These are phyloP conservation scores for Viola pubescens DNA, from an alignment of 441 rosid genomes.

Conservation along the genomic window DNA sequence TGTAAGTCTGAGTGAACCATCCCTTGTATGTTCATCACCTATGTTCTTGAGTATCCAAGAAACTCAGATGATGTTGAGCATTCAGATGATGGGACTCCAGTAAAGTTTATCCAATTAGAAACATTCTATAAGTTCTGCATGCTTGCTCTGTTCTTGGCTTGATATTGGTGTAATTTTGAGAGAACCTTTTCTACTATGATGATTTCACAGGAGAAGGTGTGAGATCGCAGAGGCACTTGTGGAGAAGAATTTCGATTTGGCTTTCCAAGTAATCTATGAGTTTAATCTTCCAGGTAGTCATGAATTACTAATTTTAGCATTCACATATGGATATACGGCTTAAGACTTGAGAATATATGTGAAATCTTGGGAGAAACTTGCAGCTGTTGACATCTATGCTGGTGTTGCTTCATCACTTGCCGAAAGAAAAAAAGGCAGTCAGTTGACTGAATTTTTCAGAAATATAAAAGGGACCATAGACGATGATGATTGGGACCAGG, in stretches of 20 bases:
- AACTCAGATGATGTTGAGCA: background rate
- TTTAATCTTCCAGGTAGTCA: slow-evolving; percentile 81
- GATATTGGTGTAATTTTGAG: background rate
- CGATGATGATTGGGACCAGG: slow-evolving; percentile 99
- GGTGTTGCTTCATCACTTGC: slow-evolving; percentile 95
- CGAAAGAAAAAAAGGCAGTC: slow-evolving; percentile 86
- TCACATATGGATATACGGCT: background rate
- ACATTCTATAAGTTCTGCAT: background rate
- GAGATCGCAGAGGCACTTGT: slow-evolving; percentile 84
- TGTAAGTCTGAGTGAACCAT: too few species aligned
- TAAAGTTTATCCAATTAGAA: background rate
- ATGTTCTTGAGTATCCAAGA: background rate
- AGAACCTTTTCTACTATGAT: slow-evolving; percentile 16
- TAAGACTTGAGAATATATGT: background rate
- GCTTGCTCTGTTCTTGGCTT: background rate
- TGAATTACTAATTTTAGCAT: background rate
- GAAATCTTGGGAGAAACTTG: slow-evolving; percentile 18
- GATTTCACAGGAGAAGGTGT: slow-evolving; percentile 71
- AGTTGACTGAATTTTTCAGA: slow-evolving; percentile 86
- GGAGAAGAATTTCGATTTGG: slow-evolving; percentile 91
- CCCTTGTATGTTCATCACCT: background rate
- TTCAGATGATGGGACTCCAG: background rate
- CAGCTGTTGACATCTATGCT: slow-evolving; percentile 97
- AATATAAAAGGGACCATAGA: slow-evolving; percentile 85
- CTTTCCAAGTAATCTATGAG: slow-evolving; percentile 83